Evolutionary conservation across 208 protist species (phyloP), one percentile per base, ranked within the genome.

Genomic region (Leishmania lainsoni): DNA sequence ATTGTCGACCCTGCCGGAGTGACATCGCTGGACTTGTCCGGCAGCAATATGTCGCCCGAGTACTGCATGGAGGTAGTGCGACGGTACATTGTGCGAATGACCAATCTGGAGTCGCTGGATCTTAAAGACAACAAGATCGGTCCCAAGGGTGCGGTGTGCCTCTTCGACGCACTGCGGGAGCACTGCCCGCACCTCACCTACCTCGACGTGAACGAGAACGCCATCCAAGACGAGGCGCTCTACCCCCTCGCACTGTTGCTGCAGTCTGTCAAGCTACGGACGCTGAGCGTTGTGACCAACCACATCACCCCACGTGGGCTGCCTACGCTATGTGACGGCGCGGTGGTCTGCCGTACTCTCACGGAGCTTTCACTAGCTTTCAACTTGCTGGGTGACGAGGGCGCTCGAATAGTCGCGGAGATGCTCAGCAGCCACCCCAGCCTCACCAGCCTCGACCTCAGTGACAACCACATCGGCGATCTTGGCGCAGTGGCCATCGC

Each of bases 81-180:
- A 29, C 75, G 78, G 10, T 92, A 93, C 75, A 90, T 97, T 56
- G 72, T 85, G 32, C 82, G 87, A 48, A 94, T 97, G 91, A 51
- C 74, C 5, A 88, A 91, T 68, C 78, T 96, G 56, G 81, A 87
- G 70, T 83, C 84, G n/a, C 83, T 97, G 2, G 94, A 97, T 73
- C 68, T 97, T 2, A 96, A 96, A 77, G 90, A 93, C 84, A 97
- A 97, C 77, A 88, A 89, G 72, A 93, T 96, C 69, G 94, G 92
- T 9, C 84, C 94, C 6, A 61, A 78, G 59, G 94, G 91, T 16
- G 87, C 89, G 9, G 80, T 87, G 79, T 74, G 83, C 32, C 87
- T 97, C 35, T 95, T 91, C 73, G 85, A 94, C 78, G 79, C 86
- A 12, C 85, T 97, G 66, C 85, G 84, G n/a, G 59, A 86, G 65